Evolutionary conservation across 148 eudicot species (phyloP).

Genomic region (Cornus controversa): DNA sequence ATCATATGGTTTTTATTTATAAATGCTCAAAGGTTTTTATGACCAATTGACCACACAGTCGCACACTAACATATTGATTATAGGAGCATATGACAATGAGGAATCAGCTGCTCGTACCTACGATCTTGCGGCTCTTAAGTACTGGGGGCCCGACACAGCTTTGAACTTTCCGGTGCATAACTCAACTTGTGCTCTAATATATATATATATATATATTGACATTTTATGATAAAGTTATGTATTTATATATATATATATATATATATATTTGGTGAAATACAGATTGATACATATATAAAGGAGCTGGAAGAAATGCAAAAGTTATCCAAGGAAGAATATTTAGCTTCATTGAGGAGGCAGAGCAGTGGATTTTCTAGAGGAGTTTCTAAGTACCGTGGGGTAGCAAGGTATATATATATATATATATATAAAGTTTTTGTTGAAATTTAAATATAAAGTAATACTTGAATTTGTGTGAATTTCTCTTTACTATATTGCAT

Average conservation of each 20-base stretch:
- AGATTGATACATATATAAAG: slow-evolving; percentile 64
- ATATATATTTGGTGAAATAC: slow-evolving; percentile 8
- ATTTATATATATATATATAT: not conserved
- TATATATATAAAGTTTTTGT: not conserved
- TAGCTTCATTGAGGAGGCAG: slow-evolving; percentile 70
- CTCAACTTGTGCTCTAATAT: not conserved
- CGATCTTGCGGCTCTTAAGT: slow-evolving; percentile 95
- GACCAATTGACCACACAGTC: no score
- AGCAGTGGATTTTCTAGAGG: slow-evolving; percentile 96
- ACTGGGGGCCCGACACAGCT: slow-evolving; percentile 73
- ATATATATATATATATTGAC: not conserved
- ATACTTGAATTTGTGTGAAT: no score
- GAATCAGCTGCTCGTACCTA: slow-evolving; percentile 88
- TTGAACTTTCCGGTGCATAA: slow-evolving; percentile 78
- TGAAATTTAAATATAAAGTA: no score
- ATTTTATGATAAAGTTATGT: not conserved
- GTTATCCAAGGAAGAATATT: slow-evolving; percentile 69
- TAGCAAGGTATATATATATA: slow-evolving; percentile 58
- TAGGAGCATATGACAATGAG: slow-evolving; percentile 94
- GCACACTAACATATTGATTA: slow-evolving; percentile 14
- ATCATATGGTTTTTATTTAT: no score
- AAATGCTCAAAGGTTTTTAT: no score
- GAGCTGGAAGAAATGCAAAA: slow-evolving; percentile 80
- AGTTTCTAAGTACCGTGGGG: slow-evolving; percentile 91
- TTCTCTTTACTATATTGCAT: no score